Conservation (phyloP, 2,329 filamentous ascomycete genomes). For the Aspergillus ochraceus region DNA sequence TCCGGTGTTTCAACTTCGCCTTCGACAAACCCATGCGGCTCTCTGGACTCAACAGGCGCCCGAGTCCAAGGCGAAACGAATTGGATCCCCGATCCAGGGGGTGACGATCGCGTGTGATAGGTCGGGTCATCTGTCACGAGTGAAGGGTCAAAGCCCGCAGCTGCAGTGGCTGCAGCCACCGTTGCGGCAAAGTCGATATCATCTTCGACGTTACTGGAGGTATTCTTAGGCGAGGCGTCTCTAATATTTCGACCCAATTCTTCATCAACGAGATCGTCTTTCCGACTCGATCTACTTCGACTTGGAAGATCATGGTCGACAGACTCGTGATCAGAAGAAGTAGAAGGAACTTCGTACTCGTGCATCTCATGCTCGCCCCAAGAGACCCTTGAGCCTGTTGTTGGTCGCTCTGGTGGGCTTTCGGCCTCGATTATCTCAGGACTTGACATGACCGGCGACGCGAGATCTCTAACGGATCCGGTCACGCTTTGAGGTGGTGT, state of each 20-base stretch:
- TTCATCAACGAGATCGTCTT: constrained; percentile 1
- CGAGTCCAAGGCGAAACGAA: constrained; percentile 55
- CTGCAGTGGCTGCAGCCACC: constrained; percentile 66
- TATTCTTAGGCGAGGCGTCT: constrained; percentile 4
- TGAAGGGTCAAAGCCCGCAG: constrained; percentile 70
- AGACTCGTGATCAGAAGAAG: constrained; percentile 43
- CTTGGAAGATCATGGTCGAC: constrained; percentile 22
- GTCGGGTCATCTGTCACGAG: constrained; percentile 67
- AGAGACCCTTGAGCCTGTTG: constrained; percentile 57
- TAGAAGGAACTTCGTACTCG: constrained; percentile 62
- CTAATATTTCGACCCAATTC: not conserved
- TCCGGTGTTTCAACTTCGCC: constrained; percentile 50
- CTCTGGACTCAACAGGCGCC: constrained; percentile 47
- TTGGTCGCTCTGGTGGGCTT: constrained; percentile 45
- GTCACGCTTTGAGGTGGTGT: constrained; percentile 55
- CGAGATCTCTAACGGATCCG: constrained; percentile 34
- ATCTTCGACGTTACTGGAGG: constrained; percentile 42
- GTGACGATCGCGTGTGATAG: constrained; percentile 64
- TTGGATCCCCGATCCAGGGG: constrained; percentile 55
- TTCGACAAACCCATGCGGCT: constrained; percentile 46
- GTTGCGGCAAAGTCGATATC: constrained; percentile 70
- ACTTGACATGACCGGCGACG: constrained; percentile 29
- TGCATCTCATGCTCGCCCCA: constrained; percentile 67
- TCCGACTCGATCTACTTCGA: not conserved
- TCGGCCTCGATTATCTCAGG: constrained; percentile 47